Evolutionary conservation across 768 basidiomycete genomes (phyloP), one percentile per base, ranked within the genome.

Genomic region (Infundibulicybe gibba): DNA sequence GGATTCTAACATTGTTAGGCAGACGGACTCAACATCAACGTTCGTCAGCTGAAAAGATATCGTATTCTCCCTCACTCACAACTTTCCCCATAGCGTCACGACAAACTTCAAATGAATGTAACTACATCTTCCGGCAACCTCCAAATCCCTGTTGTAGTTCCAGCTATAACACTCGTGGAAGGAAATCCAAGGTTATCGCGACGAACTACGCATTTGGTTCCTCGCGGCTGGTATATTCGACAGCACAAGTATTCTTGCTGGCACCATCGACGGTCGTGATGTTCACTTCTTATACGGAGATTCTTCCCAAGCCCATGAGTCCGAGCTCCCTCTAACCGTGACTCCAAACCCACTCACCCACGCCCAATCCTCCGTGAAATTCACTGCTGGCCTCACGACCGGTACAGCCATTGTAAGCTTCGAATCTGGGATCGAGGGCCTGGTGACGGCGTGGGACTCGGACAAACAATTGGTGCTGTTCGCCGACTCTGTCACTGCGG

Each of bases 121-220:
- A 71, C 74, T 4, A 83, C 83, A 0, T 70, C 74, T 13, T 58
- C 58, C 17, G 81, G 81, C 0, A 50, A 60, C 0, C 52, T 90
- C 32, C 70, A 76, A 30, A 64, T 91, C 6, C 90, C 89, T 2
- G 66, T 70, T 21, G 67, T 78, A 9, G 73, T 69, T 0, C 63
- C 72, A 3, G 56, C 71, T 15, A 78, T 91, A 51, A 75, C 77
- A 1, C 76, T 92, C 6, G 64, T 20, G 90, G 89, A 9, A 75
- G 89, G n/a, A 78, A 90, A 61, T 87, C 83, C 38, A 90, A 88
- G 58, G 69, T 90, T 19, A 66, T 91, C 25, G 70, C 86, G 12
- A 81, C 85, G 0, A 80, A 88, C 60, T 88, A 88, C 58, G 66
- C 75, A 6, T 90, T 87, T 56, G 90, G 90, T 3, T 69, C 67